Base-by-base conservation (phyloP, 2,329 filamentous ascomycete species). In the Phialocephala sp. region DNA sequence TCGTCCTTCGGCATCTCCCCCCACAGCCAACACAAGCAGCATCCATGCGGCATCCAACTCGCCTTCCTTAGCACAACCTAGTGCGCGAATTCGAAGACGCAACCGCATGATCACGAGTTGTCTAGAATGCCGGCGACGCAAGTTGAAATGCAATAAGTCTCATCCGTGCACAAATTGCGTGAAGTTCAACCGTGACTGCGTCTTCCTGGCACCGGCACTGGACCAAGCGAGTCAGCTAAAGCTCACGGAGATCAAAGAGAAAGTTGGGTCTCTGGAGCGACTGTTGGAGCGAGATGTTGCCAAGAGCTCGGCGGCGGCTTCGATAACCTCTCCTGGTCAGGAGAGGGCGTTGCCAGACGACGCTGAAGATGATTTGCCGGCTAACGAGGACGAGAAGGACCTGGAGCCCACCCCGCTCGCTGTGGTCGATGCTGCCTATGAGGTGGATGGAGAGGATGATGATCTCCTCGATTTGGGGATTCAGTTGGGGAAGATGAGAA, bases 171-270 rank as follows among this genome's bases (percentile, higher is more conserved):
- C 82, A 18, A 75, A 74, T 50, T 75, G 75, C 41, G 59, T 72
- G 1, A 76, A 82, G 60, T 81, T 80, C 73, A 73, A 75, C n/a
- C 79, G 83, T 20, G 80, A 83, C 69, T 86, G 84, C 70, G 76
- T 76, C 6, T 77, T 76, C 59, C 60, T 77, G 35, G 74, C 73
- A 20, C 74, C 74, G 14, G 72, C 75, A 24, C 80, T 91, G n/a
- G 90, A 93, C 76, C 84, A 89, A 66, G 86, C 86, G 8, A 87
- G 87, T 61, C 89, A 91, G 76, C 82, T 89, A 71, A 89, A 88
- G 71, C 81, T 93, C 62, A 90, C 89, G 4, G 89, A 92, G 73
- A 89, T 93, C 76, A 93, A 93, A 78, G 91, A 93, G 76, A 89
- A 90, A 77, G 91, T 93, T 77, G 90, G 89, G 32, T 87, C 85